Evolutionary conservation across 164 flowering plant genomes (phyloP).

Genomic region (Cinnamomum micranthum): DNA sequence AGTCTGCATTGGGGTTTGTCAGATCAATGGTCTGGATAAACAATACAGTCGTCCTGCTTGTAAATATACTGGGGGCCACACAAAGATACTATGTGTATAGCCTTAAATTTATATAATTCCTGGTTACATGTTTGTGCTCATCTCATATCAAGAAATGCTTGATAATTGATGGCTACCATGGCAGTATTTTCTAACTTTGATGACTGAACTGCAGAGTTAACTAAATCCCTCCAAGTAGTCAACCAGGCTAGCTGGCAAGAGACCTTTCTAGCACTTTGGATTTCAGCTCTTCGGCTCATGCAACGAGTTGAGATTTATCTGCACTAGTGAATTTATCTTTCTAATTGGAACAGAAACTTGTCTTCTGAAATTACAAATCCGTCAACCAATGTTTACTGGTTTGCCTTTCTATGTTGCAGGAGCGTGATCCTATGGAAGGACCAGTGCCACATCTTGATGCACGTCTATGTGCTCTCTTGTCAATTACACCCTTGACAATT

Average conservation of each 20-base stretch:
- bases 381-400: conserved; percentile 11
- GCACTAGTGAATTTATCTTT: not conserved
- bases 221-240: conserved; percentile 57
- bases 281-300: conserved; percentile 83
- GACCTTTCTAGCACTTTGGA: conserved; percentile 82
- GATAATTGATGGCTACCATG: not conserved
- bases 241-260: conserved; percentile 85
- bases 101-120: not conserved
- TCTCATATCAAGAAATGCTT: not conserved
- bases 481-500: conserved; percentile 70
- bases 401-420: conserved; percentile 42
- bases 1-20: not conserved
- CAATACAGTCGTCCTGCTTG: not conserved
- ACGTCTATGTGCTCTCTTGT: conserved; percentile 75
- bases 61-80: not conserved
- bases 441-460: conserved; percentile 91
- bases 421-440: conserved; percentile 86
- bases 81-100: not conserved
- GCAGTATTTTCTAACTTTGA: conserved; percentile 1
- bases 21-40: not conserved
- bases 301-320: conserved; percentile 63
- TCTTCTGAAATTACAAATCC: not conserved
- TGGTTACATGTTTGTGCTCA: not conserved
- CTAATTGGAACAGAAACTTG: conserved; percentile 3
- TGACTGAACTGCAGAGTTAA: conserved; percentile 38